Base-by-base conservation (phyloP, 192 early-diverging fungal species). In the Coemansia erecta region DNA sequence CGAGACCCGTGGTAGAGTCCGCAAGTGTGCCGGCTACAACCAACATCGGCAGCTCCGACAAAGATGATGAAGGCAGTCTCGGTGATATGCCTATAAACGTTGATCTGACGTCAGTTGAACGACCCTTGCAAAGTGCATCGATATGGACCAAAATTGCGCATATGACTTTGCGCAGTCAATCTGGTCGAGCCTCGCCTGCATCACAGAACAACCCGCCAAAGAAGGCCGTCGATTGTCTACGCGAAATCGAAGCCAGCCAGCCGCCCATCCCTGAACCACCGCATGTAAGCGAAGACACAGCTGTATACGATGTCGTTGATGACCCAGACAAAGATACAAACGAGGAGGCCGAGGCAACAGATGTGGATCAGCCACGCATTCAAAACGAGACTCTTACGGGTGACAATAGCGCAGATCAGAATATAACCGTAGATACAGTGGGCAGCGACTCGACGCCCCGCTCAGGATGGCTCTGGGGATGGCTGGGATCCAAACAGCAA, bases 381-480 rank as follows among this genome's bases (percentile, higher is more conserved):
- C 42, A 17, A n/a, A 8, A 43, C 14, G 42, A 13, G 6, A 17
- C 2, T 43, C 14, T 5, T 8, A 43, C 12, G 3, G 17, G 6
- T 4, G 14, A 13, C 42, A 43, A 43, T 43, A 17, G 2, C 17
- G 13, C 13, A 3, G 42, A 43, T 43, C 14, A 17, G 8, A 43
- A 43, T 43, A n/a, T 43, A 43, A 13, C 12, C 42, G 42, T 8
- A n/a, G 42, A 43, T n/a, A 43, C 42, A 43, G 42, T 5, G 42
- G 3, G 17, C 42, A 17, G 3, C 12, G 3, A 17, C 28, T 31
- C 26, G 11, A 8, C 28, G 14, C 31, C 28, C 21, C 28, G 33
- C 37, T 26, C 54, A 4, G 41, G 54, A 35, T 56, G 54, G 54
- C 54, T 56, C 3, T 56, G 54, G 54, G 41, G 54, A 8, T 56